Evolutionary conservation across 805 yeast genomes (phyloP).

Genomic region (Huiozyma sinensis): DNA sequence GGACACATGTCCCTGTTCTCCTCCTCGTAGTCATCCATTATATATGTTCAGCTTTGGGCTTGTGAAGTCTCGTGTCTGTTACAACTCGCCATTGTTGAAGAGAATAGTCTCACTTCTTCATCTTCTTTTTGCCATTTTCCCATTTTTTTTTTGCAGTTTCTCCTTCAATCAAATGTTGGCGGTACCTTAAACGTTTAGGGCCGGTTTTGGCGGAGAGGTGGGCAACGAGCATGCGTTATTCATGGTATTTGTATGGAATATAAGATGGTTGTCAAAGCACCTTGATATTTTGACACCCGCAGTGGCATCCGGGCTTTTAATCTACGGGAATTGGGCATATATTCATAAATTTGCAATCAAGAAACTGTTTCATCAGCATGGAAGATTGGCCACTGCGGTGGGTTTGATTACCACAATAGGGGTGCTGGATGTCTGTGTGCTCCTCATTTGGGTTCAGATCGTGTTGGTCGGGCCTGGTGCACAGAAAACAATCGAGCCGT

Average conservation of each 20-base stretch:
- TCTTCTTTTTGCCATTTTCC: too few species aligned
- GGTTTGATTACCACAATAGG: constrained; percentile 14
- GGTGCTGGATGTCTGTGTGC: constrained; percentile 7
- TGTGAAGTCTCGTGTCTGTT: background rate
- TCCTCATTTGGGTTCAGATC: constrained; percentile 16
- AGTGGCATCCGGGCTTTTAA: constrained; percentile 8
- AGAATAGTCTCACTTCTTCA: too few species aligned
- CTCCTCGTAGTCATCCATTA: constrained; percentile 38
- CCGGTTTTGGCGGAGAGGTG: too few species aligned
- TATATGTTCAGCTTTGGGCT: background rate
- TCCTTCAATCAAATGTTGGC: too few species aligned
- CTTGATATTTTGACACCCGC: background rate
- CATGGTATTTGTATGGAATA: background rate
- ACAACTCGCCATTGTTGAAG: too few species aligned
- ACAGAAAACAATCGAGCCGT: constrained; percentile 8
- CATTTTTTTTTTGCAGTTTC: too few species aligned
- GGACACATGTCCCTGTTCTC: constrained; percentile 83
- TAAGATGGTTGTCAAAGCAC: background rate
- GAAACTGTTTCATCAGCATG: constrained; percentile 9
- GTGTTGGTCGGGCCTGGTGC: constrained; percentile 17
- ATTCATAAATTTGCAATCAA: constrained; percentile 36
- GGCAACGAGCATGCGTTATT: background rate
- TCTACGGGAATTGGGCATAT: constrained; percentile 36
- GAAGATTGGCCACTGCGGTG: constrained; percentile 12
- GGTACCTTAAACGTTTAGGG: too few species aligned